A percentile compares a stretch with the other conserved stretches of the same genome.
phyloP scores from a whole-genome alignment of 202 grass and related monocot species.

The Alloteropsis angusta region DNA sequence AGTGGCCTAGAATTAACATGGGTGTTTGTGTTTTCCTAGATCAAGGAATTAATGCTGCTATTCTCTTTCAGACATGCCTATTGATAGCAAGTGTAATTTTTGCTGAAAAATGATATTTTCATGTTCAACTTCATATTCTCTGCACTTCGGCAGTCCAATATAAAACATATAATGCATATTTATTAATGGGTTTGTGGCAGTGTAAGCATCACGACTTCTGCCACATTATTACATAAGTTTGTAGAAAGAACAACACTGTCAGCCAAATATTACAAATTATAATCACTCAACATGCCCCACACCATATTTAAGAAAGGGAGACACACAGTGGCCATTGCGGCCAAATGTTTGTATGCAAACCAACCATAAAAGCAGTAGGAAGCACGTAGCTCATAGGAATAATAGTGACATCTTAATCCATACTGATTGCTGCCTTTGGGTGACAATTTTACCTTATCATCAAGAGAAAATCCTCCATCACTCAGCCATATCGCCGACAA shows the following conservation, averaged over 20 bases:
- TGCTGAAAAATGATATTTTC: background rate
- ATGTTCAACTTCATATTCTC: too few relatives aligned
- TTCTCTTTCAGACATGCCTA: too few relatives aligned
- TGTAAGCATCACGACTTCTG: background rate
- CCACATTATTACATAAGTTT: background rate
- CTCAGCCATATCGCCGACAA: rapidly evolving
- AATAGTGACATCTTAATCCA: background rate
- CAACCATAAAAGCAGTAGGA: background rate
- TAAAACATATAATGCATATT: too few relatives aligned
- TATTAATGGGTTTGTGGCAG: too few relatives aligned
- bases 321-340: background rate
- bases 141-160: too few relatives aligned
- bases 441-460: background rate
- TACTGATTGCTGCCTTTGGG: background rate
- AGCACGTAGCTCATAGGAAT: background rate
- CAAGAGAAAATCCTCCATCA: background rate
- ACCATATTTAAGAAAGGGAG: background rate
- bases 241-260: background rate
- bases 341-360: too few relatives aligned
- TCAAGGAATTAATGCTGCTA: too few relatives aligned
- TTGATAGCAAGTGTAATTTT: too few relatives aligned
- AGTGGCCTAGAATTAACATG: too few relatives aligned
- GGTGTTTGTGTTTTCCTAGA: too few relatives aligned
- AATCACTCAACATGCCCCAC: background rate
- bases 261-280: background rate